Evolutionary conservation across 2,329 filamentous ascomycete species (phyloP).

Genomic region (Trichoderma aggressivum): DNA sequence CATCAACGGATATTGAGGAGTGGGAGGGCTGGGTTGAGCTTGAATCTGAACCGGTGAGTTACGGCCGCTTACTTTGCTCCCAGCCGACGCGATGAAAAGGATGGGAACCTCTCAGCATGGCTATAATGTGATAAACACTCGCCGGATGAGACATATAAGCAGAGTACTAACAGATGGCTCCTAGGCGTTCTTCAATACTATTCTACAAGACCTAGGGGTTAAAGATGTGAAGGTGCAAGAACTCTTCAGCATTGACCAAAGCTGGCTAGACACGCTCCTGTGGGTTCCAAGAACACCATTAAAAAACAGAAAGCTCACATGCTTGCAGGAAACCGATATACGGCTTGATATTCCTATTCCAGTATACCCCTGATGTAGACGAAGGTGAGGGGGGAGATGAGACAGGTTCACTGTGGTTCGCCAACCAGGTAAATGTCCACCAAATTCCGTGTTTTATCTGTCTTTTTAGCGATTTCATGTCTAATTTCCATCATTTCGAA

Average conservation of each 20-base stretch:
- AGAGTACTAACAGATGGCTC: neutral
- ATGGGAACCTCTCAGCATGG: neutral
- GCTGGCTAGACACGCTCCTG: slow-evolving; percentile 61
- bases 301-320: neutral
- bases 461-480: too few relatives aligned
- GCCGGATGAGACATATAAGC: neutral
- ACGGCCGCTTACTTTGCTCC: neutral
- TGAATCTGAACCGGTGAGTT: slow-evolving; percentile 81
- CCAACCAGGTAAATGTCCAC: slow-evolving; percentile 66
- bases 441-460: neutral
- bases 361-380: slow-evolving; percentile 59
- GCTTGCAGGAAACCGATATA: slow-evolving; percentile 63
- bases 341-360: slow-evolving; percentile 86
- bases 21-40: slow-evolving; percentile 80
- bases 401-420: slow-evolving; percentile 71
- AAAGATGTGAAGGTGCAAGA: slow-evolving; percentile 71
- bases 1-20: slow-evolving; percentile 50
- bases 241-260: slow-evolving; percentile 68
- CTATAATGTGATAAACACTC: neutral
- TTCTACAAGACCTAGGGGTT: slow-evolving; percentile 76
- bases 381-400: slow-evolving; percentile 53
- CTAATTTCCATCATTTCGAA: neutral
- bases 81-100: neutral
- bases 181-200: slow-evolving; percentile 80
- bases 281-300: slow-evolving; percentile 36